These are phyloP conservation scores for Aspergillus ostianus DNA, from an alignment of 495 filamentous ascomycete genomes.

Conservation along the genomic window DNA sequence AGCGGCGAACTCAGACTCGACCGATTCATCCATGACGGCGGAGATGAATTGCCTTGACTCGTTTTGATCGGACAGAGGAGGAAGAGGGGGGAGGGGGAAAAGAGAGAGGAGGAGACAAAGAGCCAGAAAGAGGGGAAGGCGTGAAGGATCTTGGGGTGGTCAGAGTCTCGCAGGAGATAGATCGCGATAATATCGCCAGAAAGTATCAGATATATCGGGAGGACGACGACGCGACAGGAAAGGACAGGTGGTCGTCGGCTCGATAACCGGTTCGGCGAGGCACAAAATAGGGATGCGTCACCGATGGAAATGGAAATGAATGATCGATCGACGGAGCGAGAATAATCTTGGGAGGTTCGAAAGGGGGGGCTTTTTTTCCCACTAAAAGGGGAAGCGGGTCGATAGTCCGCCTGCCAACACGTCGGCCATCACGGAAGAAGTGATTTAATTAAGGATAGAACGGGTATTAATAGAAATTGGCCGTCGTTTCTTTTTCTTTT, in stretches of 20 bases:
- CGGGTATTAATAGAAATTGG: background rate
- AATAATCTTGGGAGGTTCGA: constrained; percentile 20
- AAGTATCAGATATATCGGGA: background rate
- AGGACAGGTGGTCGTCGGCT: constrained; percentile 25
- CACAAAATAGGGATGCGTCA: constrained; percentile 19
- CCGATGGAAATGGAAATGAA: constrained; percentile 18
- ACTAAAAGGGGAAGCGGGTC: constrained; percentile 34
- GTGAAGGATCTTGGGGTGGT: background rate
- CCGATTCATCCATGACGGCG: constrained; percentile 34
- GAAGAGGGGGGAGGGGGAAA: background rate
- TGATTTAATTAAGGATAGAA: background rate
- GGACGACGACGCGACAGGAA: constrained; percentile 1
- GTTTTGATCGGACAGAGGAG: constrained; percentile 2
- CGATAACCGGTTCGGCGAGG: constrained; percentile 12
- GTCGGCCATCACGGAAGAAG: too few species aligned
- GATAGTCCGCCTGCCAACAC: constrained; percentile 9
- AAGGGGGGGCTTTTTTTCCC: constrained; percentile 23
- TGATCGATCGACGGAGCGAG: constrained; percentile 21
- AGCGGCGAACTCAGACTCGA: constrained; percentile 27
- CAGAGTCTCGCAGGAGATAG: constrained; percentile 1
- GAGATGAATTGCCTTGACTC: constrained; percentile 15
- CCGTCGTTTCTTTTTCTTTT: too few species aligned
- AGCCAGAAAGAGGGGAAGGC: background rate
- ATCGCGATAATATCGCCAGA: constrained; percentile 1
- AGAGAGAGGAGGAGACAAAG: constrained; percentile 3